phyloP scores from a whole-genome alignment of 306 rosid species.

The Leucaena leucocephala region DNA sequence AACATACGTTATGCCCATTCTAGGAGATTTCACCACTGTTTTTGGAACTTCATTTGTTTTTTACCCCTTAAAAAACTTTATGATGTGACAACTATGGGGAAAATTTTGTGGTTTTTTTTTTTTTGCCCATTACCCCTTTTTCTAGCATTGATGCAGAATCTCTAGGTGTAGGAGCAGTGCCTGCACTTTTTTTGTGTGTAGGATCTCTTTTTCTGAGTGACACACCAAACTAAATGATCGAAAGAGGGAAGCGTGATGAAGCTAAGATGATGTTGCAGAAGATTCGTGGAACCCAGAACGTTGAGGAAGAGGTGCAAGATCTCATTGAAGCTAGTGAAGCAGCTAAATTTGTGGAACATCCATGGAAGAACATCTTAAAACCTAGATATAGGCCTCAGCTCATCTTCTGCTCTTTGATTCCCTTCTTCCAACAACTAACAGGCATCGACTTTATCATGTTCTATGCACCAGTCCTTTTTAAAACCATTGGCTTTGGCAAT shows the following conservation, averaged over 20 bases:
- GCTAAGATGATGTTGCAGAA: background rate
- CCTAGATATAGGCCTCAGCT: conserved; percentile 14
- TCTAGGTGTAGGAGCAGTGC: background rate
- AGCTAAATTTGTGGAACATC: background rate
- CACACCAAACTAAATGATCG: conserved; percentile 13
- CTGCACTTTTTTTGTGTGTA: conserved; percentile 1
- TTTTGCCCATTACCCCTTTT: no score
- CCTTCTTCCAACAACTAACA: conserved; percentile 20
- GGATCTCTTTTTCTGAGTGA: conserved; percentile 9
- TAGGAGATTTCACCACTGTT: no score
- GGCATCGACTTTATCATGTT: conserved; percentile 9
- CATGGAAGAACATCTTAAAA: conserved; percentile 16
- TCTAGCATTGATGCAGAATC: background rate
- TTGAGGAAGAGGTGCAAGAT: conserved; percentile 10
- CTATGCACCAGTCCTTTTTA: background rate
- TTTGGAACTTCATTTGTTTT: no score
- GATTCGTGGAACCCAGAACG: background rate
- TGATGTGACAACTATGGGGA: no score
- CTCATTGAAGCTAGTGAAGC: conserved; percentile 4
- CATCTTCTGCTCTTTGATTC: conserved; percentile 4
- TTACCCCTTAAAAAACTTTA: no score
- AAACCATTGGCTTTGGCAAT: background rate
- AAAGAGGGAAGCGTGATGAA: conserved; percentile 8
- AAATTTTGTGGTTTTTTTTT: no score
- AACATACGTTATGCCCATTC: no score